Conservation (phyloP, 2,329 filamentous ascomycete genomes). For the Pezicula radicicola region DNA sequence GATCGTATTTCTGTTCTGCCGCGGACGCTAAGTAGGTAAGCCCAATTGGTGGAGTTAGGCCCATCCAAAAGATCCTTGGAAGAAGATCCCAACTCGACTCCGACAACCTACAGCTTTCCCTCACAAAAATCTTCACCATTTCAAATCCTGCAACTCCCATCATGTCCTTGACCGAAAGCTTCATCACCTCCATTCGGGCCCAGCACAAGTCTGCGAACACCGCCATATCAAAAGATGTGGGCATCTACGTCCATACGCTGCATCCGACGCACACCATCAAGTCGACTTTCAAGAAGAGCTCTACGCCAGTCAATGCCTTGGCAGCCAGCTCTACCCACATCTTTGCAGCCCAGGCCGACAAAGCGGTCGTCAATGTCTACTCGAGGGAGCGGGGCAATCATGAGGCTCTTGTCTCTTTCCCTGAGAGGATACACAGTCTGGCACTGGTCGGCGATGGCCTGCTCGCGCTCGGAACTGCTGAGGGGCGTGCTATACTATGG, state of each 20-base stretch:
- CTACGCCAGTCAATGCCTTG: conserved; percentile 72
- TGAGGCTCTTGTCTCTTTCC: conserved; percentile 84
- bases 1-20: too few relatives aligned
- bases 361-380: conserved; percentile 92
- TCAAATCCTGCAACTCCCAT: not conserved
- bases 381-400: conserved; percentile 79
- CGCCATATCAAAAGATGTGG: conserved; percentile 71
- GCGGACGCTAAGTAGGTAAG: too few relatives aligned
- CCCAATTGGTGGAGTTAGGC: too few relatives aligned
- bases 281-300: conserved; percentile 87
- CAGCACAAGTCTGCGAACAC: conserved; percentile 59
- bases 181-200: conserved; percentile 56
- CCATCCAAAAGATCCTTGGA: too few relatives aligned
- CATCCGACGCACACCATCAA: conserved; percentile 75
- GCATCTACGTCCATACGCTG: conserved; percentile 81
- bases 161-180: conserved; percentile 56
- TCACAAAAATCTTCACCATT: not conserved
- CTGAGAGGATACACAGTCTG: conserved; percentile 79
- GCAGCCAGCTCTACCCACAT: conserved; percentile 80
- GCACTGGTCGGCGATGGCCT: conserved; percentile 67
- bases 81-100: not conserved
- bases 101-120: not conserved
- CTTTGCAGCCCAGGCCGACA: conserved; percentile 88
- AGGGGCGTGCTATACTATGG: conserved; percentile 87
- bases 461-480: conserved; percentile 76